Percentiles rank a stretch among this genome's conserved stretches.
These are phyloP conservation scores for Xylaria bambusicola DNA, from an alignment of 495 filamentous ascomycete genomes.

Conservation along the genomic window DNA sequence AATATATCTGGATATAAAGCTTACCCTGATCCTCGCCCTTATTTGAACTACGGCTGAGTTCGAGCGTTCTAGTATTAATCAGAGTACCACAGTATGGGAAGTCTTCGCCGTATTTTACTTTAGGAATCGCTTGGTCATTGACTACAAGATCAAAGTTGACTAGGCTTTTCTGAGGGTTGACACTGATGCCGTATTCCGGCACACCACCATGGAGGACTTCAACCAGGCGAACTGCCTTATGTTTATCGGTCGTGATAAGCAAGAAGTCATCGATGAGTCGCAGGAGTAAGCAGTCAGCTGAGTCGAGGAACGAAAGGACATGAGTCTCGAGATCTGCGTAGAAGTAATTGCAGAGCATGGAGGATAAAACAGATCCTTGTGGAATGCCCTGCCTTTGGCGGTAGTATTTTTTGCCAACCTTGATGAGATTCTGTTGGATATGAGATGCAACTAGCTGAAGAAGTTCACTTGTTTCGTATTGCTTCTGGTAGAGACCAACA, in stretches of 20 bases:
- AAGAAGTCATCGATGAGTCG: slow-evolving; percentile 91
- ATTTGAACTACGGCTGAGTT: slow-evolving; percentile 52
- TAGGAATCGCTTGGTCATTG: slow-evolving; percentile 55
- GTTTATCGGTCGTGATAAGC: slow-evolving; percentile 70
- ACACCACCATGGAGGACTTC: slow-evolving; percentile 76
- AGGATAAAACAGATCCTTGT: slow-evolving; percentile 87
- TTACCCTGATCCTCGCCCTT: slow-evolving; percentile 31
- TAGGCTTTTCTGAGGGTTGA: slow-evolving; percentile 79
- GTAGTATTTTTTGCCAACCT: slow-evolving; percentile 86
- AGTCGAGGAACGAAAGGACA: slow-evolving; percentile 64
- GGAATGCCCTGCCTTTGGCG: slow-evolving; percentile 88
- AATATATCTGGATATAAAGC: not conserved
- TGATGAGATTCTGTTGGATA: slow-evolving; percentile 78
- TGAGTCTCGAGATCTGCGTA: slow-evolving; percentile 81
- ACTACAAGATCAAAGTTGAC: slow-evolving; percentile 76
- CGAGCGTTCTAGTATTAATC: slow-evolving; percentile 76
- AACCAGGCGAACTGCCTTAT: slow-evolving; percentile 70
- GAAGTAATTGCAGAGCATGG: slow-evolving; percentile 88
- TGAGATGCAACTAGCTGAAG: slow-evolving; percentile 74
- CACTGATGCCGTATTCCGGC: slow-evolving; percentile 74
- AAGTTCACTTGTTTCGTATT: slow-evolving; percentile 58
- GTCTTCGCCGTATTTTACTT: slow-evolving; percentile 43
- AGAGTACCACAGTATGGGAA: slow-evolving; percentile 89
- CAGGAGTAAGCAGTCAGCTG: slow-evolving; percentile 65
- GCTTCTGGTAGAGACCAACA: slow-evolving; percentile 61